Base-by-base conservation (phyloP, 2,329 filamentous ascomycete genomes). In the Lasiodiplodia hormozganensis region DNA sequence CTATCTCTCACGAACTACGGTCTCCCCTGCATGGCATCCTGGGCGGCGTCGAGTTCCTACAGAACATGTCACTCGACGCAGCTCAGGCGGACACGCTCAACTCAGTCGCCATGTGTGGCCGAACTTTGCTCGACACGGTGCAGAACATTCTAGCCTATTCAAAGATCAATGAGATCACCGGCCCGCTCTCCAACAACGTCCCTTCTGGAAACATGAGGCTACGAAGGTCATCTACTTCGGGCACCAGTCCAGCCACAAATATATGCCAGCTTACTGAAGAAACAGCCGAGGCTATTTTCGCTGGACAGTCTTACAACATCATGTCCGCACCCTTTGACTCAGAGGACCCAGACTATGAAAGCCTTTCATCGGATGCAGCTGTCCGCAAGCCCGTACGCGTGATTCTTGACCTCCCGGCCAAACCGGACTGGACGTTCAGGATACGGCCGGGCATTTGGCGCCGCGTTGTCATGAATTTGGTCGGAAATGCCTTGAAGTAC, bases 401-500 rank as follows among this genome's bases (percentile, higher is more conserved):
- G 23, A 78, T 86, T 31, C 74, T 88, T 5, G 83, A 88, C 70
- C 83, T 89, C 14, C 81, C 85, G 2, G 80, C 23, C 25, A 14
- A 1, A 28, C 21, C 2, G 28, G 4, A 6, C 28, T 90, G 88
- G 86, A 75, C 78, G 0, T 88, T 87, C 72, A 78, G 83, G 5
- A 83, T 85, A 2, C 84, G 89, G 60, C 83, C 86, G 0, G 88
- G 88, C 0, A 84, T 83, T 2, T 76, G 68, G 53, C 51, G 81
- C 14, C 81, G 86, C 4, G 85, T 89, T 57, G 81, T 89, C 57
- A 88, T 89, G 86, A 89, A 90, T 68, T 72, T 90, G 0, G 85
- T 89, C 53, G 86, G 86, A 11, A 90, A 90, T 72, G 84, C 88
- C 0, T 80, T 89, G 72, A 90, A 89, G 73, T 90, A 89, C 69